A percentile compares a stretch with the other conserved stretches of the same genome.
Evolutionary conservation across 352 stramenopile species (phyloP).

Genomic region (Phytophthora constricta): DNA sequence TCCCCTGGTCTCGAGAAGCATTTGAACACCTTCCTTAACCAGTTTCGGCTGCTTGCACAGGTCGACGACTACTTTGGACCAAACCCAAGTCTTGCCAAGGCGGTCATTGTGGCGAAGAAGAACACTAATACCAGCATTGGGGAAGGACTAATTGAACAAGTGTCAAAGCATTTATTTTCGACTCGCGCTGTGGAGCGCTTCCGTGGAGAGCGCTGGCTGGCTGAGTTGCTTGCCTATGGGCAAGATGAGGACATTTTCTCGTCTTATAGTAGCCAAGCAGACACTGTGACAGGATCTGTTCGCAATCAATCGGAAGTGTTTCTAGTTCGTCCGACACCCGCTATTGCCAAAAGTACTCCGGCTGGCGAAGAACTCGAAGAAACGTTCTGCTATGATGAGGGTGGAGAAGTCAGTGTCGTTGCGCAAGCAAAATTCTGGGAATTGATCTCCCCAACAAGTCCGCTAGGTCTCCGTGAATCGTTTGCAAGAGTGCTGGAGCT

Average conservation of each 20-base stretch:
- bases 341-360: background rate
- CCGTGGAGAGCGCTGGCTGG: conserved; percentile 58
- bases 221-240: conserved; percentile 47
- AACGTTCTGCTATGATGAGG: conserved; percentile 57
- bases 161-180: conserved; percentile 39
- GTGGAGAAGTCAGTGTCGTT: conserved; percentile 41
- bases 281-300: conserved; percentile 16
- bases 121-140: conserved; percentile 22
- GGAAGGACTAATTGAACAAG: conserved; percentile 38
- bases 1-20: conserved; percentile 46
- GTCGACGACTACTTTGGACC: conserved; percentile 56
- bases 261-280: conserved; percentile 34
- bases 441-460: conserved; percentile 29
- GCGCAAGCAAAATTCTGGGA: conserved; percentile 52
- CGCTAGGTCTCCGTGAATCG: conserved; percentile 22
- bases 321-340: conserved; percentile 24
- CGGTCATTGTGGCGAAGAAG: conserved; percentile 28
- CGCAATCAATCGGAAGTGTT: conserved; percentile 21
- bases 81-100: conserved; percentile 41
- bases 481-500: conserved; percentile 44
- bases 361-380: conserved; percentile 48
- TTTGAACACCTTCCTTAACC: conserved; percentile 43
- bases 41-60: conserved; percentile 45
- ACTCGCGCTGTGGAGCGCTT: conserved; percentile 43
- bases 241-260: conserved; percentile 32